phyloP scores from a whole-genome alignment of 179 eudicot species.

The Beta lomatogona region DNA sequence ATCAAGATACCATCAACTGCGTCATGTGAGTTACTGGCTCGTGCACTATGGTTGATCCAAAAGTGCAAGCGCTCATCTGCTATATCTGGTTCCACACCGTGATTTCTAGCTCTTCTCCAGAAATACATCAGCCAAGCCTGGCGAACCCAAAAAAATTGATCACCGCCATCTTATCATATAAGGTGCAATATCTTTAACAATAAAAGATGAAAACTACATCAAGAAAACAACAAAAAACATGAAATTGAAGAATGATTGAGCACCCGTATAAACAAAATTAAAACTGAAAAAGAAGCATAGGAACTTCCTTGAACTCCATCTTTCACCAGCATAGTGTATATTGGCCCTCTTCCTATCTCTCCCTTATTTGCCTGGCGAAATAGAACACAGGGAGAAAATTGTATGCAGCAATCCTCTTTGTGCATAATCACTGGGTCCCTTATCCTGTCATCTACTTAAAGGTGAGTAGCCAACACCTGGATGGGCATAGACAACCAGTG shows the following conservation, averaged over 20 bases:
- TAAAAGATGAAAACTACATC: too few relatives aligned
- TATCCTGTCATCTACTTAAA: neutral
- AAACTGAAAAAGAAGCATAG: neutral
- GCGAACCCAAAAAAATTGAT: neutral
- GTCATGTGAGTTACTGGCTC: constrained; percentile 62
- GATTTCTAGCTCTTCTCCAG: constrained; percentile 86
- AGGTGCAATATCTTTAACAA: neutral
- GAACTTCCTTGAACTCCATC: neutral
- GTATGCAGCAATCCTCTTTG: neutral
- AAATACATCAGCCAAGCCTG: constrained; percentile 87
- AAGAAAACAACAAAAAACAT: neutral
- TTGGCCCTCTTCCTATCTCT: neutral
- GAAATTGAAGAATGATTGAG: neutral
- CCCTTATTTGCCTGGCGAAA: neutral
- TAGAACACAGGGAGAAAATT: neutral
- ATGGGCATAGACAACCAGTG: too few relatives aligned
- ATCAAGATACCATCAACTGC: constrained; percentile 69
- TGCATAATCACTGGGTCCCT: neutral
- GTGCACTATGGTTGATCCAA: constrained; percentile 59
- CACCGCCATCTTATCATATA: neutral
- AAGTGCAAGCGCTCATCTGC: constrained; percentile 70
- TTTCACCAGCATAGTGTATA: neutral
- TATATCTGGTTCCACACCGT: constrained; percentile 68
- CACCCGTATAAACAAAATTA: neutral
- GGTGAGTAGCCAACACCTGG: neutral